Evolutionary conservation across 2,329 filamentous ascomycete genomes (phyloP).

Genomic region (Talaromyces sp.): DNA sequence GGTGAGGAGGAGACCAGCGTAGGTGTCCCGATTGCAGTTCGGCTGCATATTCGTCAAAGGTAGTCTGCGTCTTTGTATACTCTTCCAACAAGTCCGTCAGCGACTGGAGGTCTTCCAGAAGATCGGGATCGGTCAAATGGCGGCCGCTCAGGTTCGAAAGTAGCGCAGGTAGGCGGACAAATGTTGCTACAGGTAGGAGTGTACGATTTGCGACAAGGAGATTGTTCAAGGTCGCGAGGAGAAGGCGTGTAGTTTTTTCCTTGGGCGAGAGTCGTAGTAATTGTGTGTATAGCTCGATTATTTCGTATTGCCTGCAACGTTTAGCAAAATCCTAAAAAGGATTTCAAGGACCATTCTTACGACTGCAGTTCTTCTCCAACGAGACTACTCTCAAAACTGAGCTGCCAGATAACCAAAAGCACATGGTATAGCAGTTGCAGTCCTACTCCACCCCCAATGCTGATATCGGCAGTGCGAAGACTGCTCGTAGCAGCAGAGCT

Average conservation of each 20-base stretch:
- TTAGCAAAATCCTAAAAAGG: constrained; percentile 10
- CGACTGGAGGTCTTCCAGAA: constrained; percentile 47
- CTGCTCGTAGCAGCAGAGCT: constrained; percentile 47
- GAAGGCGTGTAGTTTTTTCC: constrained; percentile 91
- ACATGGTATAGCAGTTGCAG: constrained; percentile 93
- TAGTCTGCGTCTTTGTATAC: constrained; percentile 69
- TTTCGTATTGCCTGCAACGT: constrained; percentile 76
- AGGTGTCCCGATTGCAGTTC: constrained; percentile 84
- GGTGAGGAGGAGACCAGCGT: constrained; percentile 88
- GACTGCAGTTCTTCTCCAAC: constrained; percentile 80
- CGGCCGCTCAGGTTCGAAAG: constrained; percentile 56
- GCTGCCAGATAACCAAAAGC: constrained; percentile 88
- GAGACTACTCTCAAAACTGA: constrained; percentile 77
- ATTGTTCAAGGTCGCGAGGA: constrained; percentile 85
- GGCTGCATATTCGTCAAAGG: constrained; percentile 68
- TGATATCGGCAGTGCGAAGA: constrained; percentile 62
- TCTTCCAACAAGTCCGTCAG: constrained; percentile 72
- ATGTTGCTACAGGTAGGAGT: constrained; percentile 76
- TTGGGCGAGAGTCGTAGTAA: constrained; percentile 90
- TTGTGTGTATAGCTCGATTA: constrained; percentile 87
- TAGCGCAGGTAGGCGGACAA: constrained; percentile 71
- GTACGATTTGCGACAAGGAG: constrained; percentile 70
- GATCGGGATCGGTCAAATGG: constrained; percentile 48
- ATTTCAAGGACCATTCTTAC: constrained; percentile 49
- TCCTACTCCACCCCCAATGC: constrained; percentile 71